These are phyloP conservation scores for Exobasidium rhododendri DNA, from an alignment of 1,284 basidiomycete genomes.

Conservation along the genomic window DNA sequence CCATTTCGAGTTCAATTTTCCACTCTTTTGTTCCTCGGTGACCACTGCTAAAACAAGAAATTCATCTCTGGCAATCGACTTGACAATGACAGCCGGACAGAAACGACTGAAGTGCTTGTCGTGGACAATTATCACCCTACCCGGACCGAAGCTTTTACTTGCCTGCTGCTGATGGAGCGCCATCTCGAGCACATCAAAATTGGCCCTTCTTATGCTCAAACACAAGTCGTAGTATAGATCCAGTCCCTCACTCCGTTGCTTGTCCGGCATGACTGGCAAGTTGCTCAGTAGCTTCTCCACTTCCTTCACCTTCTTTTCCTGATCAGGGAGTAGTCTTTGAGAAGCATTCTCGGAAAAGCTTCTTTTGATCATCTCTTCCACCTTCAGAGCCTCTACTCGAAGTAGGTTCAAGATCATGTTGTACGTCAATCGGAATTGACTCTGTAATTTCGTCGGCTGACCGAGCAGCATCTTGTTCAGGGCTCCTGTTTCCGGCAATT, in stretches of 20 bases:
- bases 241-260: conserved; percentile 59
- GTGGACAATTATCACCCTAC: conserved; percentile 77
- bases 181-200: conserved; percentile 67
- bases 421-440: conserved; percentile 96
- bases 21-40: conserved; percentile 60
- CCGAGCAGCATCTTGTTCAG: conserved; percentile 90
- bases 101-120: conserved; percentile 72
- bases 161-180: conserved; percentile 67
- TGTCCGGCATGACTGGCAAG: conserved; percentile 66
- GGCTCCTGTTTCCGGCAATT: conserved; percentile 75
- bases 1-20: conserved; percentile 12
- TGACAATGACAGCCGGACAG: conserved; percentile 73
- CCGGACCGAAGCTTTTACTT: conserved; percentile 67
- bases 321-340: conserved; percentile 85
- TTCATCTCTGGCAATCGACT: conserved; percentile 62
- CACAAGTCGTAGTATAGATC: conserved; percentile 75
- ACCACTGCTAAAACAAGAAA: conserved; percentile 75
- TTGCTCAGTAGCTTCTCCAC: conserved; percentile 70
- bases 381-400: conserved; percentile 88
- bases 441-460: conserved; percentile 82
- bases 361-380: conserved; percentile 99
- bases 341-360: conserved; percentile 98
- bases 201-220: conserved; percentile 65
- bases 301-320: conserved; percentile 74
- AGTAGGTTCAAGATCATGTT: conserved; percentile 99